Evolutionary conservation across 2,329 filamentous ascomycete genomes (phyloP), one percentile per base, ranked within the genome.

Genomic region (Ilyonectria mors-panacis): DNA sequence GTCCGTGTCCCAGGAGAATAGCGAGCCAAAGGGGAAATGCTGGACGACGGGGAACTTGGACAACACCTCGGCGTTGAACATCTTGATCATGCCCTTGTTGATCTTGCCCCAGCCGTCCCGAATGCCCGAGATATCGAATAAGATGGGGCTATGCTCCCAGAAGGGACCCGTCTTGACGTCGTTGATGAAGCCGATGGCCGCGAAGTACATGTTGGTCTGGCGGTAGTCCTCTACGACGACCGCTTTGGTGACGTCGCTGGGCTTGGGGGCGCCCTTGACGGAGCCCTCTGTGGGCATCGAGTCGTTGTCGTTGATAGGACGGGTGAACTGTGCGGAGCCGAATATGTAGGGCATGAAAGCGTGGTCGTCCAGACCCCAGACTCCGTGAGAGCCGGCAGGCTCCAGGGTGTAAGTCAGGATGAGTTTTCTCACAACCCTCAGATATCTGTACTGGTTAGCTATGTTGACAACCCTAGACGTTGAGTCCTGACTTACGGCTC

Each of bases 31-130:
- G 3, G 87, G 89, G 73, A 96, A 98, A 81, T 99, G 96, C 81
- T 99, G 96, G n/a, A 99, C 94, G 3, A 99, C 96, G 3, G 96
- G 96, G 77, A 98, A 98, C 80, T 99, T 99, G 44, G 93, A 94
- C 15, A 99, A 85, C 3, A 99, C 96, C 83, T 99, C 96, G 19
- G 94, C 96, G 73, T 97, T 94, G 83, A 95, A 99, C 96, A 99
- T 99, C 82, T 98, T 99, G 76, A 99, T 90, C 96, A 99, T 98
- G 58, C 96, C 96, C 91, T 95, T 95, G 82, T 99, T 98, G 77
- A 99, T 97, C 85, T 99, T 99, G 39, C 93, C 96, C 96, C 96
- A 99, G n/a, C 96, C 93, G 63, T 92, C 91, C 72, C 89, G 90
- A 70, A 99, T 93, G 12, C 96, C 96, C 0, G 94, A 97, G 47